Conservation (phyloP, 1,139 yeast genomes). For the Blastobotrys ciferrii region DNA sequence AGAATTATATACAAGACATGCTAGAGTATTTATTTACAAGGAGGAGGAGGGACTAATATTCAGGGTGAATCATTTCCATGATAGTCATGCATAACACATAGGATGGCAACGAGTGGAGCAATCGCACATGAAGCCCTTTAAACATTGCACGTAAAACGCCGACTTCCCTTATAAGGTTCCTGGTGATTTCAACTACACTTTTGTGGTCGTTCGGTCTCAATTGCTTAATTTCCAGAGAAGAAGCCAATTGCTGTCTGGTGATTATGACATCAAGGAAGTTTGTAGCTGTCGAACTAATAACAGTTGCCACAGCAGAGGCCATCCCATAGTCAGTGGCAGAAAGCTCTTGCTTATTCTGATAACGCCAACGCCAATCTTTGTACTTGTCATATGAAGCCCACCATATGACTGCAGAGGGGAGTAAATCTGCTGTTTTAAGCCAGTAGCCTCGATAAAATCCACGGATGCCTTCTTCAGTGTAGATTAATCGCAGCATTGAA, state of each 20-base stretch:
- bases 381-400: conserved; percentile 35
- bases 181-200: conserved; percentile 32
- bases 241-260: conserved; percentile 42
- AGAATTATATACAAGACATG: too few relatives aligned
- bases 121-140: conserved; percentile 36
- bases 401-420: conserved; percentile 38
- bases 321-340: conserved; percentile 33
- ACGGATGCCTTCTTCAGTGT: conserved; percentile 33
- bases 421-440: conserved; percentile 38
- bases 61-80: conserved; percentile 28
- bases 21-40: neutral
- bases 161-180: conserved; percentile 35
- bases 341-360: conserved; percentile 16
- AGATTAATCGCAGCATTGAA: conserved; percentile 27
- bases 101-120: conserved; percentile 37
- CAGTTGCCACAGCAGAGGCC: conserved; percentile 38
- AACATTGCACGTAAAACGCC: conserved; percentile 35
- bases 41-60: neutral
- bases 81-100: conserved; percentile 38
- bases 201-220: conserved; percentile 37
- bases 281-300: conserved; percentile 33
- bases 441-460: conserved; percentile 42
- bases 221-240: conserved; percentile 34
- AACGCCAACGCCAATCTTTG: conserved; percentile 10
- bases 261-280: conserved; percentile 40